Base-by-base conservation (phyloP, 192 early-diverging fungal species). In the Dissophora ornata region DNA sequence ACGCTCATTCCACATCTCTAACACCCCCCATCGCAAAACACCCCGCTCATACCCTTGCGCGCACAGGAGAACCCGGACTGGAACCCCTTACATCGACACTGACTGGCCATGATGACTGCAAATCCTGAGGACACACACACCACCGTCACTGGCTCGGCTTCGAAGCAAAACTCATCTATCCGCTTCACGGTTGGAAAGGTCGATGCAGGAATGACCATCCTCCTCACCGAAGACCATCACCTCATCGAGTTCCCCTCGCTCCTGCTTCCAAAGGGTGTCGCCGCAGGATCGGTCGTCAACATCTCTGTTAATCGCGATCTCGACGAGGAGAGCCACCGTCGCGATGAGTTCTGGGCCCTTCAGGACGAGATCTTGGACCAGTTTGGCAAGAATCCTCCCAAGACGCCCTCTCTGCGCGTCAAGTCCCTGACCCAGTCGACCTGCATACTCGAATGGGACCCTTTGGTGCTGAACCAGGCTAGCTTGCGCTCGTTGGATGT, bases 171-270 rank as follows among this genome's bases (percentile, higher is more conserved):
- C 40, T 57, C 58, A 19, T 90, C 88, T 15, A 83, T 86, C n/a
- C 82, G 90, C 75, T 95, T 97, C 79, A 95, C 94, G 22, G 92
- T 97, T 18, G 94, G 94, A 48, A 97, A 97, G 78, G 87, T 98
- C 24, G 96, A 98, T 85, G 96, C 95, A 34, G 94, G 93, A 24
- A 94, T 95, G 93, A 90, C 95, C 29, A 93, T 96, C 69, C 85
- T 99, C 41, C 83, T 99, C 46, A 98, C 97, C 26, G 96, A 95
- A 69, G 94, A 98, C 80, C 94, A 99, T 86, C 97, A 99, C 83
- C 86, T 98, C 21, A 96, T 99, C 60, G 97, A 99, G 81, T 98
- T 99, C 68, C 98, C 98, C 2, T 92, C 98, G 8, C 84, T 96
- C 11, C 92, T 99, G 24, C 85, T 99, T 48, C 98, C 98, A 38